Conservation (phyloP, 2,329 filamentous ascomycete genomes). For the Exserohilum turcica region DNA sequence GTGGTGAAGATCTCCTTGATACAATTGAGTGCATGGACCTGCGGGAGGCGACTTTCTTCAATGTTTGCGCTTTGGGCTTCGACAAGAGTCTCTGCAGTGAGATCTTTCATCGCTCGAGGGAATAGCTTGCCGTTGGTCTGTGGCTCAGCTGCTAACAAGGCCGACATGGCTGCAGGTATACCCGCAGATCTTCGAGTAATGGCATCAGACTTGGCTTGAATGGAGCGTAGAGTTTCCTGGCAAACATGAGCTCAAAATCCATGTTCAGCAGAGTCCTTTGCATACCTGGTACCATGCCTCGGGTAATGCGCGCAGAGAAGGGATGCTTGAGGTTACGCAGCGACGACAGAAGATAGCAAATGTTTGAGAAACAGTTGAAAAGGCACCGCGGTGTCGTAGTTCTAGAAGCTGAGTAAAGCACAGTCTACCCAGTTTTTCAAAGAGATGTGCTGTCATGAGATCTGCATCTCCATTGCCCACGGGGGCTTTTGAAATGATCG, state of each 20-base stretch:
- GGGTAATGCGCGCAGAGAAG: slow-evolving; percentile 57
- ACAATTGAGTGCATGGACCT: slow-evolving; percentile 95
- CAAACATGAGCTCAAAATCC: slow-evolving; percentile 3
- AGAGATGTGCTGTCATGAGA: slow-evolving; percentile 53
- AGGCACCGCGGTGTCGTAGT: slow-evolving; percentile 87
- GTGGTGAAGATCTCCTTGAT: slow-evolving; percentile 90
- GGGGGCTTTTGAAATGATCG: slow-evolving; percentile 47
- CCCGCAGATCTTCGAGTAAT: slow-evolving; percentile 88
- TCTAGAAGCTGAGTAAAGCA: slow-evolving; percentile 82
- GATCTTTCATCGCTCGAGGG: slow-evolving; percentile 65
- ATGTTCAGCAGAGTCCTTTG: neutral
- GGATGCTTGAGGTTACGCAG: slow-evolving; percentile 59
- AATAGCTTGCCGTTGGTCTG: slow-evolving; percentile 64
- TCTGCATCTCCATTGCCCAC: slow-evolving; percentile 29
- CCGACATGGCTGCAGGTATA: slow-evolving; percentile 83
- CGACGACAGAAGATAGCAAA: slow-evolving; percentile 80
- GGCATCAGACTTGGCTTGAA: slow-evolving; percentile 76
- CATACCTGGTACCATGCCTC: slow-evolving; percentile 68
- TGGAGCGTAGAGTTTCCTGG: slow-evolving; percentile 69
- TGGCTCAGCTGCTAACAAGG: slow-evolving; percentile 73
- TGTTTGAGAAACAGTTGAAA: slow-evolving; percentile 88
- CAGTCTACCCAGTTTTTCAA: slow-evolving; percentile 70
- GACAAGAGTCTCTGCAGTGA: slow-evolving; percentile 63
- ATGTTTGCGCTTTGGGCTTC: slow-evolving; percentile 61
- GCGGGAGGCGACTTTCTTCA: slow-evolving; percentile 68